Base-by-base conservation (phyloP, 169 alveolate species). In the Theileria parva region DNA sequence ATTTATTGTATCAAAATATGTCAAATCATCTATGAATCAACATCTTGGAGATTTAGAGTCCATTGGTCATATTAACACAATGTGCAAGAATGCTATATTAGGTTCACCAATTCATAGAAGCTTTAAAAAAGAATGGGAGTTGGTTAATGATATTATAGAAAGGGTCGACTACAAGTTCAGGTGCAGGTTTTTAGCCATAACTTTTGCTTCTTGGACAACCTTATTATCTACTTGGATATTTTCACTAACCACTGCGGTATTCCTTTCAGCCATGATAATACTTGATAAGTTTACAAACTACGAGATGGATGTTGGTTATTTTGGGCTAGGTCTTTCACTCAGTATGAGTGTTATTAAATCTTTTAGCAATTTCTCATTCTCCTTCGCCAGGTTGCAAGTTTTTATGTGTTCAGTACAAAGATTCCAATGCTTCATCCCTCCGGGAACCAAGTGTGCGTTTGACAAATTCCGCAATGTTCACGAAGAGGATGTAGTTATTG, bases 81-180 rank as follows among this genome's bases (percentile, higher is more conserved):
- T 32, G 2, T 74, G 55, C 19, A 78, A 71, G 5, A 77, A 73
- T 55, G 77, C 64, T 5, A 65, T 81, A 15, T 60, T 84, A 25
- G 88, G 88, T 15, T 67, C 84, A 11, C 71, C 8, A 0, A 75
- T 81, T 0, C 72, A 81, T 27, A 59, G 88, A 23, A 81, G 88
- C 55, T 81, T 81, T 69, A 68, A 77, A 21, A 81, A 23, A 63
- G 88, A 81, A 59, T 57, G 48, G 27, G 37, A 61, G 23, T 69
- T 76, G 6, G 17, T 81, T 53, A 25, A 75, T 3, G 32, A 50
- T 11, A 53, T 81, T 17, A 32, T 67, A 28, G 44, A 32, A 23
- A 9, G 63, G 21, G 28, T 69, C 21, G 88, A 81, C 13, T 34
- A 74, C 34, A 61, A 27, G 13, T 63, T 11, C 19, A 71, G 77